Evolutionary conservation across 257 asterid species (phyloP).

Genomic region (Mitragyna speciosa): DNA sequence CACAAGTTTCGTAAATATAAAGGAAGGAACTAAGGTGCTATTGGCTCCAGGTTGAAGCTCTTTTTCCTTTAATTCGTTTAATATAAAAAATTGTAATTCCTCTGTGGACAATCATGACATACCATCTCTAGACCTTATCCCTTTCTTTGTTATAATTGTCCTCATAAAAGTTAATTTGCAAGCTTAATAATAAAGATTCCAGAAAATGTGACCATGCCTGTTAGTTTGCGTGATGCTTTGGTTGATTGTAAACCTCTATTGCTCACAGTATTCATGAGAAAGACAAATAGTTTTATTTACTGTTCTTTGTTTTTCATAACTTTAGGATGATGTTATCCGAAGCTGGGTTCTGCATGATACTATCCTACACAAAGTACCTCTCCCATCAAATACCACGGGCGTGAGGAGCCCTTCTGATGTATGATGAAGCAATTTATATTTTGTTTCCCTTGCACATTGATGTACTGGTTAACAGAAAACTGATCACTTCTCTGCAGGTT

Average conservation of each 20-base stretch:
- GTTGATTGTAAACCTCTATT: not conserved
- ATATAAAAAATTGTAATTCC: not conserved
- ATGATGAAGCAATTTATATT: conserved; percentile 33
- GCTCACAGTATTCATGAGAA: not conserved
- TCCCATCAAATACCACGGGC: conserved; percentile 60
- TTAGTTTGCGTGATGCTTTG: conserved; percentile 4
- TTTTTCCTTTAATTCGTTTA: not conserved
- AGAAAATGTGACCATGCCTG: not conserved
- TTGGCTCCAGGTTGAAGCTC: not conserved
- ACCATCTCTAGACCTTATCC: not conserved
- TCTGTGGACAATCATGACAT: not conserved
- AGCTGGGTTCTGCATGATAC: conserved; percentile 66
- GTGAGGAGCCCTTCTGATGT: conserved; percentile 60
- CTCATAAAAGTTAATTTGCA: not conserved
- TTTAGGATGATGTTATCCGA: conserved; percentile 69
- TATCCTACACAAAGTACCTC: conserved; percentile 53
- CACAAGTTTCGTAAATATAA: not conserved
- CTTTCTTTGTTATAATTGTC: not conserved
- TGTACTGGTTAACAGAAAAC: conserved; percentile 22
- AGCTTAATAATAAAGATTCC: not conserved
- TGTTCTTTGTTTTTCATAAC: conserved; percentile 11
- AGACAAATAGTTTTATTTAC: not conserved
- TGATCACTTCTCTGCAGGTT: conserved; percentile 44
- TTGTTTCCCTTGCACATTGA: conserved; percentile 7
- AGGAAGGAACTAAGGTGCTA: not conserved